A percentile compares a stretch with the other conserved stretches of the same genome.
These are phyloP conservation scores for Bretschneidera sinensis DNA, from an alignment of 345 rosid genomes.

Conservation along the genomic window DNA sequence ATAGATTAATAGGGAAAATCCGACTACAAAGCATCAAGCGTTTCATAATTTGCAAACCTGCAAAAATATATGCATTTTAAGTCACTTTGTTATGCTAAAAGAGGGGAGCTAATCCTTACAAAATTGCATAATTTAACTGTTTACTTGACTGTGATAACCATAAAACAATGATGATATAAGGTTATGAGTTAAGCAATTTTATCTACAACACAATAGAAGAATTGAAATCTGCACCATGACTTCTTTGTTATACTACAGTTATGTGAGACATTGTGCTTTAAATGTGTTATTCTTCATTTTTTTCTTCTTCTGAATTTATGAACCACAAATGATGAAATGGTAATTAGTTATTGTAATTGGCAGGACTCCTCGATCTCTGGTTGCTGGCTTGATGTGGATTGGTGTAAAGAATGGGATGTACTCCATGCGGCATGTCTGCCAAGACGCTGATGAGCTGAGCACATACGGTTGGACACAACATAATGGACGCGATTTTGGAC, in stretches of 20 bases:
- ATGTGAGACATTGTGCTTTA: neutral
- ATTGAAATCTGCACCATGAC: neutral
- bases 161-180: too few relatives aligned
- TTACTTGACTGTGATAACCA: too few relatives aligned
- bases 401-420: conserved; percentile 66
- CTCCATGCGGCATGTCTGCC: conserved; percentile 72
- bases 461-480: conserved; percentile 83
- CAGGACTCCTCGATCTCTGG: conserved; percentile 73
- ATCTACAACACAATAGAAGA: too few relatives aligned
- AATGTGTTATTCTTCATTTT: too few relatives aligned
- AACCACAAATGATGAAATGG: neutral
- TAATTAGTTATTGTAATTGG: conserved; percentile 20
- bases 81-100: too few relatives aligned
- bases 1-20: too few relatives aligned
- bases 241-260: too few relatives aligned
- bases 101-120: too few relatives aligned
- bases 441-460: conserved; percentile 60
- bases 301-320: neutral
- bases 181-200: too few relatives aligned
- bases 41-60: neutral
- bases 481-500: conserved; percentile 87
- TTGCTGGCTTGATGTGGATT: conserved; percentile 95
- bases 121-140: too few relatives aligned
- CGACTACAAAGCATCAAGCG: neutral
- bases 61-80: too few relatives aligned